A percentile compares a stretch with the other conserved stretches of the same genome.
These are phyloP conservation scores for Claviceps arundinis DNA, from an alignment of 2,329 filamentous ascomycete genomes.

Conservation along the genomic window DNA sequence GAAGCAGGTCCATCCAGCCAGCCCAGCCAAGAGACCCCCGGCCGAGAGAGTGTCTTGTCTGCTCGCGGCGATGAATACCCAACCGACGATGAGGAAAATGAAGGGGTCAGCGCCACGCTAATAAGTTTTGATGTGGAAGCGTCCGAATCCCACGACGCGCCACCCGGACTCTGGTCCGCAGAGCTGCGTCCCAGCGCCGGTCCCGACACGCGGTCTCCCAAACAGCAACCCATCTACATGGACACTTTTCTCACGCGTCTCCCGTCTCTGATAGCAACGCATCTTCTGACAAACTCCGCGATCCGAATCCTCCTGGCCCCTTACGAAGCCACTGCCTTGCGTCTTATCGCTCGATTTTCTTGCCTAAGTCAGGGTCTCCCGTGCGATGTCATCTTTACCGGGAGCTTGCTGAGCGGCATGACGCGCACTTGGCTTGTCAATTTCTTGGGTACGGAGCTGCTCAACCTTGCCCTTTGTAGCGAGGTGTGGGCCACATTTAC, in stretches of 20 bases:
- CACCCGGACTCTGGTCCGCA: slow-evolving; percentile 43
- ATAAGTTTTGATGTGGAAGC: slow-evolving; percentile 51
- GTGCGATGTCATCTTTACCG: slow-evolving; percentile 24
- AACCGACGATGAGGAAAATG: slow-evolving; percentile 43
- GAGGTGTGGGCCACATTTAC: slow-evolving; percentile 33
- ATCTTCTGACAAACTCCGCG: slow-evolving; percentile 31
- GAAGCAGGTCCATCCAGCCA: slow-evolving; percentile 19
- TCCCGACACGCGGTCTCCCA: slow-evolving; percentile 15
- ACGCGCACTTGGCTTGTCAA: slow-evolving; percentile 29
- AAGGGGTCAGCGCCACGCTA: slow-evolving; percentile 40
- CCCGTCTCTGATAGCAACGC: slow-evolving; percentile 33
- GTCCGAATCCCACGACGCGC: slow-evolving; percentile 36
- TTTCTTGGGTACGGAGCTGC: slow-evolving; percentile 31
- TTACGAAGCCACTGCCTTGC: slow-evolving; percentile 31
- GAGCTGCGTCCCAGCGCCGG: slow-evolving; percentile 39
- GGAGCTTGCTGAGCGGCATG: slow-evolving; percentile 23
- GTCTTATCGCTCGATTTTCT: slow-evolving; percentile 31
- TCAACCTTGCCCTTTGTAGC: slow-evolving; percentile 29
- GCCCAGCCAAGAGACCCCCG: slow-evolving; percentile 18
- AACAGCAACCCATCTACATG: slow-evolving; percentile 24
- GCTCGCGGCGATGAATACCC: slow-evolving; percentile 37
- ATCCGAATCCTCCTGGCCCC: slow-evolving; percentile 31
- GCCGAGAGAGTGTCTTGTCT: slow-evolving; percentile 34
- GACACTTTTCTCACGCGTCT: slow-evolving; percentile 38
- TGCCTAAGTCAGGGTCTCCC: slow-evolving; percentile 25